Evolutionary conservation across 192 early-diverging fungal genomes (phyloP).

Genomic region (Phlyctochytrium bullatum): DNA sequence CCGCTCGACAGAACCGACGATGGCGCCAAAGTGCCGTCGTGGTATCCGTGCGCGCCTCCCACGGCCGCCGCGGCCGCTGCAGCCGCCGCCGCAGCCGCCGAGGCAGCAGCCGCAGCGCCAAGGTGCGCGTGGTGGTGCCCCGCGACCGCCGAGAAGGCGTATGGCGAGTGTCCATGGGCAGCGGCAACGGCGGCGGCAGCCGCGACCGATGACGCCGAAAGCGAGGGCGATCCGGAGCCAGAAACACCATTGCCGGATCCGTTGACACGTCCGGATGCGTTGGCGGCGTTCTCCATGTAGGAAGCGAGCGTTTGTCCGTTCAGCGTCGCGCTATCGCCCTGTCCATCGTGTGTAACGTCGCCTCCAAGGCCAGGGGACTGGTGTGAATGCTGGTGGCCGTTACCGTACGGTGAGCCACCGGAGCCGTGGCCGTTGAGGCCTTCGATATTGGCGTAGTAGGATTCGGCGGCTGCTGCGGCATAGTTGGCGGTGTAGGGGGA

Average conservation of each 20-base stretch:
- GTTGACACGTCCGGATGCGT: too few relatives aligned
- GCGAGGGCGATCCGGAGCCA: too few relatives aligned
- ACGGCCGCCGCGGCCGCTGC: background rate
- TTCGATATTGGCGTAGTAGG: background rate
- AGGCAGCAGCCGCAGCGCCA: background rate
- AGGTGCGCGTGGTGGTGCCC: background rate
- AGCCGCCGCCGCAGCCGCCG: background rate
- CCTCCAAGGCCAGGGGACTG: too few relatives aligned
- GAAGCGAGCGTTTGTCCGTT: too few relatives aligned
- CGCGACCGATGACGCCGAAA: background rate
- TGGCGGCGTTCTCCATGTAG: too few relatives aligned
- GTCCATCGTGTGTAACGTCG: too few relatives aligned
- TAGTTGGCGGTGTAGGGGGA: conserved; percentile 1
- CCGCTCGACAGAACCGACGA: background rate
- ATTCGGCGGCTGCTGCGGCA: background rate
- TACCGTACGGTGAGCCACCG: too few relatives aligned
- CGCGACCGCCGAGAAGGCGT: background rate
- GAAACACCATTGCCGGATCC: too few relatives aligned
- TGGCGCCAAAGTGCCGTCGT: background rate
- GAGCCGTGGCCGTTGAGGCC: too few relatives aligned
- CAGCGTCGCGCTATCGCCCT: too few relatives aligned
- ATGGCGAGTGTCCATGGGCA: background rate
- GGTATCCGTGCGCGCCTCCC: too few relatives aligned
- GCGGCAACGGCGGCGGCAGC: background rate
- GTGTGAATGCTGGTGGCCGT: too few relatives aligned